A percentile compares a stretch with the other conserved stretches of the same genome.
Evolutionary conservation across 192 early-diverging fungal species (phyloP).

Genomic region (Coemansia sp.): DNA sequence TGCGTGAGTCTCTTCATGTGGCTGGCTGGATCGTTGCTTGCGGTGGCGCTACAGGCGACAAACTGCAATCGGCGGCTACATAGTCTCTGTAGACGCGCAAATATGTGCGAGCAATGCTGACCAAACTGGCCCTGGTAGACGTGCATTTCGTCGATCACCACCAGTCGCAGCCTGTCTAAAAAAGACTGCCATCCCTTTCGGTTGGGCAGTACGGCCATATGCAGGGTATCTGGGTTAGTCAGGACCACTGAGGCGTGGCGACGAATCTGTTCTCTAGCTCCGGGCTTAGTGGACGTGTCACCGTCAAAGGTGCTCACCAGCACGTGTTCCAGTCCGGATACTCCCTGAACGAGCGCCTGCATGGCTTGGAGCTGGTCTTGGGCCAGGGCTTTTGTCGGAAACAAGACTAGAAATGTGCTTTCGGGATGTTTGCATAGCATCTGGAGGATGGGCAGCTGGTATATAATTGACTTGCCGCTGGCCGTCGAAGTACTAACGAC

Average conservation of each 20-base stretch:
- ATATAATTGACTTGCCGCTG: slow-evolving; percentile 78
- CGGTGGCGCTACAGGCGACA: slow-evolving; percentile 72
- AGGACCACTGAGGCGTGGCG: slow-evolving; percentile 58
- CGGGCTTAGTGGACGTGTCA: slow-evolving; percentile 2
- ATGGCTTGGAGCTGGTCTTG: slow-evolving; percentile 71
- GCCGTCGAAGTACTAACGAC: slow-evolving; percentile 72
- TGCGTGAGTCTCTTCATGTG: slow-evolving; percentile 18
- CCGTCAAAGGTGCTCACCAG: slow-evolving; percentile 32
- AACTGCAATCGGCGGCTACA: slow-evolving; percentile 47
- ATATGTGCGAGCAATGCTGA: slow-evolving; percentile 58
- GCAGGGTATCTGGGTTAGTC: slow-evolving; percentile 83
- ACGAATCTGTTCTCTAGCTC: slow-evolving; percentile 50
- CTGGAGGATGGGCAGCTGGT: slow-evolving; percentile 66
- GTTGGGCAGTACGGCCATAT: slow-evolving; percentile 63
- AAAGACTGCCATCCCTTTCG: slow-evolving; percentile 57
- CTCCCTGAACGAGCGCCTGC: slow-evolving; percentile 12
- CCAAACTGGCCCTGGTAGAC: slow-evolving; percentile 67
- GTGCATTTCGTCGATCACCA: slow-evolving; percentile 79
- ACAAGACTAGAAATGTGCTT: slow-evolving; percentile 57
- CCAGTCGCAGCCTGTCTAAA: slow-evolving; percentile 51
- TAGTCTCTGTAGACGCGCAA: slow-evolving; percentile 63
- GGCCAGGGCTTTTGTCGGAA: slow-evolving; percentile 80
- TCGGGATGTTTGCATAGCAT: slow-evolving; percentile 41
- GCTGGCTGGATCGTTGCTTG: slow-evolving; percentile 49
- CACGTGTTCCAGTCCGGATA: slow-evolving; percentile 27